Conservation (phyloP, 441 rosid species). For the Omphalea diandra region DNA sequence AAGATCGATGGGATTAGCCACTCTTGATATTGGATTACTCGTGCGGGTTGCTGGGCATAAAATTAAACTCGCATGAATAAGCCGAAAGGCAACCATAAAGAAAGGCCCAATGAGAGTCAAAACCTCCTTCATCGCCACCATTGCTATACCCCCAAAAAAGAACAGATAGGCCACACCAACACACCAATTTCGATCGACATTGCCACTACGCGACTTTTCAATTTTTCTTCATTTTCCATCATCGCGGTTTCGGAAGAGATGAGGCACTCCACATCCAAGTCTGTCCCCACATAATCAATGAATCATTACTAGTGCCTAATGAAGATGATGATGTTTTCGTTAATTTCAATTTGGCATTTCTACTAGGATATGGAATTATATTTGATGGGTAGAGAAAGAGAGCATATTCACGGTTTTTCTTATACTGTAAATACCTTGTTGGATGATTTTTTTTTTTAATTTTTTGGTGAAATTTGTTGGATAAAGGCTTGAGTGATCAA, state of each 20-base stretch:
- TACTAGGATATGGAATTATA: constrained; percentile 16
- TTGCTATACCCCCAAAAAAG: constrained; percentile 93
- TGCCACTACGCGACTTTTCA: constrained; percentile 9
- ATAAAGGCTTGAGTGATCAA: too few species aligned
- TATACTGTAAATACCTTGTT: too few species aligned
- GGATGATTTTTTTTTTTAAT: too few species aligned
- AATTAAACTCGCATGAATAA: constrained; percentile 72
- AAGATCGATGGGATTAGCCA: too few species aligned
- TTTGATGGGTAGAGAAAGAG: background rate
- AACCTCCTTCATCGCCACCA: constrained; percentile 99
- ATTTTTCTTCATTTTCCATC: background rate
- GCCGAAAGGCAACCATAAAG: constrained; percentile 76
- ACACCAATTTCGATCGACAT: constrained; percentile 30
- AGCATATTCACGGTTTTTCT: background rate
- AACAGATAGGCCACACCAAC: constrained; percentile 84
- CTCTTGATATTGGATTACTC: too few species aligned
- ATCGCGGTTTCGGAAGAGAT: constrained; percentile 16
- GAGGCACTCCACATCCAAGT: constrained; percentile 55
- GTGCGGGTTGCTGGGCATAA: too few species aligned
- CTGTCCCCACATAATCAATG: constrained; percentile 64
- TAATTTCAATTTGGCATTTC: constrained; percentile 26
- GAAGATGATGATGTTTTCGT: constrained; percentile 11
- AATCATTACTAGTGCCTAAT: background rate
- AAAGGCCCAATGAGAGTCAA: constrained; percentile 76
- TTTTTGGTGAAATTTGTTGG: too few species aligned